phyloP scores from a whole-genome alignment of 163 green algal genomes.

The Chlamydomonas reinhardtii region DNA sequence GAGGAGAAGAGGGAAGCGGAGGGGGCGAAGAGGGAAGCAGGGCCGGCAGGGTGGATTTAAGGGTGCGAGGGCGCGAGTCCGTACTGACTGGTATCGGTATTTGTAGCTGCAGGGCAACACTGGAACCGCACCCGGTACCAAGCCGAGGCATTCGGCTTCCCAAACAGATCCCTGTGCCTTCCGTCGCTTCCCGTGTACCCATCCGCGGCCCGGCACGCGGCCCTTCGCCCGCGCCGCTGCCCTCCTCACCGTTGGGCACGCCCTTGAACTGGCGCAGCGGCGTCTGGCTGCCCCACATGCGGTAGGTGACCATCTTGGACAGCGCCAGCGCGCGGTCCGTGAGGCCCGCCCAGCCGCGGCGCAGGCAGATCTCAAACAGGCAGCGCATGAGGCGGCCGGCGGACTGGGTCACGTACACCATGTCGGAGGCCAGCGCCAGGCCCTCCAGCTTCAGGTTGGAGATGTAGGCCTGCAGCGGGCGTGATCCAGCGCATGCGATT shows the following conservation, averaged over 20 bases:
- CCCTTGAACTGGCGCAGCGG: constrained; percentile 95
- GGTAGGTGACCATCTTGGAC: constrained; percentile 93
- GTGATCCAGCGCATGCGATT: too few species aligned
- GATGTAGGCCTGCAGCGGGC: constrained; percentile 91
- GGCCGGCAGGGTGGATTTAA: neutral
- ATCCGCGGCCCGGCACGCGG: too few species aligned
- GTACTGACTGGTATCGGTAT: too few species aligned
- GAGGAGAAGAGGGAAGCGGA: neutral
- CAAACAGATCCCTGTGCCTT: too few species aligned
- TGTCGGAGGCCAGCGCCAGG: constrained; percentile 93
- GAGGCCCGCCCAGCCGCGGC: constrained; percentile 91
- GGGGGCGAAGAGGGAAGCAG: neutral
- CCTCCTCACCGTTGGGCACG: constrained; percentile 72
- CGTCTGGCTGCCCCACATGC: constrained; percentile 96
- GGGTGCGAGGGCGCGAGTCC: too few species aligned
- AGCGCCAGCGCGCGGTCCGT: constrained; percentile 92
- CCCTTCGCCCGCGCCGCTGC: neutral
- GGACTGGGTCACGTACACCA: constrained; percentile 97
- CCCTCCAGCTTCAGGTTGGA: constrained; percentile 95
- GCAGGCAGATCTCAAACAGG: constrained; percentile 97
- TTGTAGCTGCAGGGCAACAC: too few species aligned
- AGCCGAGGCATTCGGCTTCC: too few species aligned
- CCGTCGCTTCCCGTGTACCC: too few species aligned
- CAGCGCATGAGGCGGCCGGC: constrained; percentile 95
- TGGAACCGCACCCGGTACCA: too few species aligned